Conservation (phyloP, 2,329 filamentous ascomycete genomes). For the Byssoonygena ceratinophila region DNA sequence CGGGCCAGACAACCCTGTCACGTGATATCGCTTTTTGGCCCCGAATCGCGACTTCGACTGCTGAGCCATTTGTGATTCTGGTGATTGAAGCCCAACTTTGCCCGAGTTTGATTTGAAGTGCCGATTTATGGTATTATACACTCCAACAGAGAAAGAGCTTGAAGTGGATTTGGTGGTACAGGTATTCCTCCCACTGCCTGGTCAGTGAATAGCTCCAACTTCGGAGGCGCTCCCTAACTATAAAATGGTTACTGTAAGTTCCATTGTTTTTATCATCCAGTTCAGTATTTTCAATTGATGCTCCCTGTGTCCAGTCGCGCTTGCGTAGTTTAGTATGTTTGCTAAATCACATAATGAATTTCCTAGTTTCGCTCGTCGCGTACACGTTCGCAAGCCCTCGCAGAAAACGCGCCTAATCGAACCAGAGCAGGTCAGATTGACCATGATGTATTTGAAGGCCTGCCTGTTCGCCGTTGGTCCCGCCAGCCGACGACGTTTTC, state of each 20-base stretch:
- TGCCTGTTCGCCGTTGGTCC: slow-evolving; percentile 86
- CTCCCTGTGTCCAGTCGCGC: neutral
- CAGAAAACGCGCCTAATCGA: slow-evolving; percentile 37
- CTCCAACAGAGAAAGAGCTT: no score
- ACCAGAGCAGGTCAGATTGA: slow-evolving; percentile 44
- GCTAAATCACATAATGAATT: neutral
- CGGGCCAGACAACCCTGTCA: neutral
- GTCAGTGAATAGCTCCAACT: no score
- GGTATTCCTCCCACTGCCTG: no score
- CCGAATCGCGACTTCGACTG: no score
- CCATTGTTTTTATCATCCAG: neutral
- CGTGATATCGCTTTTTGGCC: no score
- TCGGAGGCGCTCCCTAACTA: neutral
- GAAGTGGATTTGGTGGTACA: neutral
- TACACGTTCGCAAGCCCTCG: slow-evolving; percentile 42
- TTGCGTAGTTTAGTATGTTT: neutral
- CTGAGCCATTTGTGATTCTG: no score
- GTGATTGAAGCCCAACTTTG: no score
- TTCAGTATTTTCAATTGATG: neutral
- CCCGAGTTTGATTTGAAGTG: no score
- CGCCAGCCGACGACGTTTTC: slow-evolving; percentile 59
- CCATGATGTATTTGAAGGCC: slow-evolving; percentile 58
- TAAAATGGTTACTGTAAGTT: slow-evolving; percentile 6
- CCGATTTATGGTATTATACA: no score
- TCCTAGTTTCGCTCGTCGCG: slow-evolving; percentile 46